A percentile compares a stretch with the other conserved stretches of the same genome.
Evolutionary conservation across 345 rosid species (phyloP).

Genomic region (Eutrema heterophyllum): DNA sequence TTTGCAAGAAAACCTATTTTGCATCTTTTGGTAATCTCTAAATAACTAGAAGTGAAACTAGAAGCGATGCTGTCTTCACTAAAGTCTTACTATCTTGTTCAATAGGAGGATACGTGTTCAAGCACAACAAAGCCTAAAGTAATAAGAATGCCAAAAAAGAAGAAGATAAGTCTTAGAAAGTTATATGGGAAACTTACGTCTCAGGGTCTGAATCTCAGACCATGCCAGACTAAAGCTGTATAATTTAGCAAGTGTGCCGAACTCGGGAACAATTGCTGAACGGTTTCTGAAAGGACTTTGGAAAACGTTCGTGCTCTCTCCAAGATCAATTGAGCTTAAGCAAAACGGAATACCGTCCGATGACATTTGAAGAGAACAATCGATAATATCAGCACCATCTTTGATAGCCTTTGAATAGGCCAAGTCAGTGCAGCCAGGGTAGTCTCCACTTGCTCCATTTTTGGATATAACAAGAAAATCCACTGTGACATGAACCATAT

Average conservation of each 20-base stretch:
- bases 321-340: slow-evolving; percentile 55
- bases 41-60: not conserved
- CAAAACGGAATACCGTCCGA: slow-evolving; percentile 71
- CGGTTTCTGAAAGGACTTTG: slow-evolving; percentile 41
- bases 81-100: not conserved
- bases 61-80: not conserved
- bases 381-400: slow-evolving; percentile 71
- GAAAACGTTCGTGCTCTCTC: slow-evolving; percentile 38
- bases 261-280: slow-evolving; percentile 39
- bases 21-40: not conserved
- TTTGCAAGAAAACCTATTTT: not conserved
- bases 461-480: slow-evolving; percentile 52
- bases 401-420: slow-evolving; percentile 69
- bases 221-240: slow-evolving; percentile 65
- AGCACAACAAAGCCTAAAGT: slow-evolving; percentile 5
- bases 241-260: slow-evolving; percentile 34
- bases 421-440: slow-evolving; percentile 74
- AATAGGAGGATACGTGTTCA: not conserved
- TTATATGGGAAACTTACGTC: slow-evolving; percentile 42
- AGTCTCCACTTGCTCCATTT: slow-evolving; percentile 93
- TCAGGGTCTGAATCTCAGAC: slow-evolving; percentile 59
- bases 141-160: not conserved
- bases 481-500: slow-evolving; percentile 37
- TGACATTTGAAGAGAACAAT: slow-evolving; percentile 86
- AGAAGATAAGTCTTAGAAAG: not conserved